Evolutionary conservation across 192 early-diverging fungal genomes (phyloP), one percentile per base, ranked within the genome.

Genomic region (Tieghemiomyces parasiticus): DNA sequence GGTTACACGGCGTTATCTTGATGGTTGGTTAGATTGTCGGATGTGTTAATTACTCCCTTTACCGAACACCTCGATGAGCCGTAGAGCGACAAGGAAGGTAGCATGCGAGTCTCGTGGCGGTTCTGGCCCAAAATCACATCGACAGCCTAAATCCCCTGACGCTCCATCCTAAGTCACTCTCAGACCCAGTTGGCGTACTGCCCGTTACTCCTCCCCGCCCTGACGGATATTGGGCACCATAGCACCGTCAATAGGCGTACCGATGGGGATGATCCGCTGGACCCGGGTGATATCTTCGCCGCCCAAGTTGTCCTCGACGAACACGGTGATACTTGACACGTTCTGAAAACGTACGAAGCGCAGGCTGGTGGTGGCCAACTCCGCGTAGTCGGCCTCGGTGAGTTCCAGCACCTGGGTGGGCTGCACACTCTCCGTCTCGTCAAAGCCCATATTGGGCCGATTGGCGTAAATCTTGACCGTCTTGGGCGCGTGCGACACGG

Each of bases 321-420:
- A 95, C 28, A 93, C 77, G 48, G 86, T 81, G 53, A 96, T 48
- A 60, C 72, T 86, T 54, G 76, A 82, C 32, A 97, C 83, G 60
- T 78, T 85, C 74, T 97, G 94, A 73, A 91, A 97, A 56, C 90
- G 88, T 59, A 97, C 94, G 69, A 90, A 97, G 49, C 89, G 81
- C 65, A 97, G 77, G 9, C 75, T 73, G n/a, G 85, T 79, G 33
- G 89, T 72, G 16, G 77, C 76, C 28, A 81, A 77, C 26, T 67
- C 73, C 62, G 80, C 78, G 64, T 87, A 90, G 31, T 82, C 74
- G n/a, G 75, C 76, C 50, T 80, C 73, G 12, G 71, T 71, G 67
- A 97, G 66, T 25, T 80, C 79, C 35, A 97, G 72, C 33, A 67
- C 76, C 63, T 97, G 91, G 4, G 85, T 88, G 48, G 81, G 78